Conservation (phyloP, 108 stramenopile genomes). For the Pseudonitzschia multistriata region DNA sequence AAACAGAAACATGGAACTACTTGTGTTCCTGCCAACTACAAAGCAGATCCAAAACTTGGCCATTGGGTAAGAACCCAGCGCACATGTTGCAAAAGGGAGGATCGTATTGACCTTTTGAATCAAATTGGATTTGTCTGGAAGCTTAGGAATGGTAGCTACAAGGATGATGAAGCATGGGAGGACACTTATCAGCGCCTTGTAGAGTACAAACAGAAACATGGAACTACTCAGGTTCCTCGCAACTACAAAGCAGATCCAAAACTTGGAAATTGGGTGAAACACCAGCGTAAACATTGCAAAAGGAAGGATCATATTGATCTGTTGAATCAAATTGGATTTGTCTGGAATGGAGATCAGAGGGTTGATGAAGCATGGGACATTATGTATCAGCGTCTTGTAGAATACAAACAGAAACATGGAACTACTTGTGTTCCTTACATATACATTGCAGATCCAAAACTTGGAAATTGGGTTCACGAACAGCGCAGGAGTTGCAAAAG, state of each 20-base stretch:
- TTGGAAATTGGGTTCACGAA: not conserved
- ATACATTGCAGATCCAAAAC: not conserved
- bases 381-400: conserved; percentile 2
- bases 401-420: not conserved
- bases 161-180: not conserved
- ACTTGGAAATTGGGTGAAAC: not conserved
- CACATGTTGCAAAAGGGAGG: not conserved
- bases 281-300: not conserved
- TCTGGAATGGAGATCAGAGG: not conserved
- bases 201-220: not conserved
- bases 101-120: not conserved
- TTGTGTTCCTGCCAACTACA: not conserved
- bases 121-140: not conserved
- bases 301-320: not conserved
- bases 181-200: not conserved
- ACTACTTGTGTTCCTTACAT: not conserved
- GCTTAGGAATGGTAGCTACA: too few species aligned
- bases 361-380: not conserved
- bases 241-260: not conserved
- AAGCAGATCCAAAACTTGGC: not conserved
- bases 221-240: not conserved
- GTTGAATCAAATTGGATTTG: not conserved
- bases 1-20: not conserved
- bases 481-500: not conserved
- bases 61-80: not conserved